These are phyloP conservation scores for Cystobasidium ongulense DNA, from an alignment of 768 basidiomycete species.

Conservation along the genomic window DNA sequence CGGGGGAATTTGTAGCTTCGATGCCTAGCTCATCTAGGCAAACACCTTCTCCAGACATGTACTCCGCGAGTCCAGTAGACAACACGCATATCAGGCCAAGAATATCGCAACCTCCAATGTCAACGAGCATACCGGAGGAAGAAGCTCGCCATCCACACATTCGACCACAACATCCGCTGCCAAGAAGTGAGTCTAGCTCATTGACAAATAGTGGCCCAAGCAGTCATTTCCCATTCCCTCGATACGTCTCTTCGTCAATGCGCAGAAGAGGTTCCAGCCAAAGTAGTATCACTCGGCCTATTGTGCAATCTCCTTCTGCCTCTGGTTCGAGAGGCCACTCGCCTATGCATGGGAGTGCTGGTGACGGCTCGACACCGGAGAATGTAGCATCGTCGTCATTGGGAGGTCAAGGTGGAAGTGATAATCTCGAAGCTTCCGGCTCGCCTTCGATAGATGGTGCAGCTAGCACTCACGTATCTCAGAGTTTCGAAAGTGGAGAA, in stretches of 20 bases:
- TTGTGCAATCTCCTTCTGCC: not conserved
- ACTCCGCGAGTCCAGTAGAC: slow-evolving; percentile 24
- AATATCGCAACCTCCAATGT: slow-evolving; percentile 26
- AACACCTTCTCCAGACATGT: not conserved
- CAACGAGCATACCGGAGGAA: slow-evolving; percentile 29
- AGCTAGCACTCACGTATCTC: not conserved
- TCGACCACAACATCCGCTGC: not conserved
- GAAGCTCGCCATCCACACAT: slow-evolving; percentile 8
- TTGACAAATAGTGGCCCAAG: not conserved
- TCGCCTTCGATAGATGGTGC: not conserved
- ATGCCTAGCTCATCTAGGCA: slow-evolving; percentile 22
- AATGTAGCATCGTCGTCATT: not conserved
- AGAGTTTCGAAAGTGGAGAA: slow-evolving; percentile 1
- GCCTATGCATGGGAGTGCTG: not conserved
- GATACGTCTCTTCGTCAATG: slow-evolving; percentile 26
- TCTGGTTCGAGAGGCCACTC: not conserved
- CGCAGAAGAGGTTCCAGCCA: slow-evolving; percentile 23
- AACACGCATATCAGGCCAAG: slow-evolving; percentile 1
- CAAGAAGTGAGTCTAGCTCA: slow-evolving; percentile 5
- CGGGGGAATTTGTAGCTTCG: not conserved
- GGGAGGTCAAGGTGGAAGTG: not conserved
- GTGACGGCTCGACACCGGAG: not conserved
- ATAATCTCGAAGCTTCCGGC: not conserved
- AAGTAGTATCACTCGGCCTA: slow-evolving; percentile 2
- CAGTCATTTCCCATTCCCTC: slow-evolving; percentile 21